Conservation (phyloP, 495 filamentous ascomycete genomes). For the Aspergillus sparsus region DNA sequence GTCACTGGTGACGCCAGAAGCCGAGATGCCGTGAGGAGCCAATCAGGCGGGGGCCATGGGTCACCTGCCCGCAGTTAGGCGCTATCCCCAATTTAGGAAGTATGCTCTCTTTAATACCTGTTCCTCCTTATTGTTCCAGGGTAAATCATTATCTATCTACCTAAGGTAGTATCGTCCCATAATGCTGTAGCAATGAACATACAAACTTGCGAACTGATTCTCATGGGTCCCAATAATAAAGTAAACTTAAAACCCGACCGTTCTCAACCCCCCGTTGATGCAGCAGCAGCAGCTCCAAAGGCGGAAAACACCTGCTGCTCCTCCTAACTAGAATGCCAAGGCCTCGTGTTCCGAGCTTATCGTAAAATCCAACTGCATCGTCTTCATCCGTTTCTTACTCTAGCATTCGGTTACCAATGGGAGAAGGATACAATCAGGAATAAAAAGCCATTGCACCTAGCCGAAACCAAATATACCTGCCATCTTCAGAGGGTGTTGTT, state of each 20-base stretch:
- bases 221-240: too few relatives aligned
- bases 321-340: conserved; percentile 5
- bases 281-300: too few relatives aligned
- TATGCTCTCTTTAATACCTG: neutral
- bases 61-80: conserved; percentile 5
- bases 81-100: neutral
- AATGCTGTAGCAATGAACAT: too few relatives aligned
- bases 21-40: conserved; percentile 17
- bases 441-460: neutral
- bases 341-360: conserved; percentile 14
- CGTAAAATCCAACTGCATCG: conserved; percentile 3
- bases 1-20: conserved; percentile 25
- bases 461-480: neutral
- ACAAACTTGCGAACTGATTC: too few relatives aligned
- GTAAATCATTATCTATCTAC: too few relatives aligned
- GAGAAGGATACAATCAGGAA: neutral
- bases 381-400: neutral
- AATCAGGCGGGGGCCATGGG: conserved; percentile 18
- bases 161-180: too few relatives aligned
- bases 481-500: neutral
- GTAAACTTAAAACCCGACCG: too few relatives aligned
- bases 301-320: neutral
- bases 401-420: conserved; percentile 1
- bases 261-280: too few relatives aligned
- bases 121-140: too few relatives aligned